Evolutionary conservation across 2,329 filamentous ascomycete species (phyloP).

Genomic region (Dothideomycetes sp.): DNA sequence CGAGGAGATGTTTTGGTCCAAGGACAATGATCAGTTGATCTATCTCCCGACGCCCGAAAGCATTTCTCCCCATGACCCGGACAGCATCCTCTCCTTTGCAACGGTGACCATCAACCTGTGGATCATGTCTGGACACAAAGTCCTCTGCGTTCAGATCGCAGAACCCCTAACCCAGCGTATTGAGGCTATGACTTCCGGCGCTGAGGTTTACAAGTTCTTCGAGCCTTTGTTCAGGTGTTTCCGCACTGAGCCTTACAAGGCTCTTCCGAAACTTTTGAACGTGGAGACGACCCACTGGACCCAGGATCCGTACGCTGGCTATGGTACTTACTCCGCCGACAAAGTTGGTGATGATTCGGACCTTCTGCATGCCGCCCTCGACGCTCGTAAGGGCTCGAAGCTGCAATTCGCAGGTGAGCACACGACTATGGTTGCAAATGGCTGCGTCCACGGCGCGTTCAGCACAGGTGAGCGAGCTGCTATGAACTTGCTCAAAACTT

Average conservation of each 20-base stretch:
- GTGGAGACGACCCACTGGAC: constrained; percentile 35
- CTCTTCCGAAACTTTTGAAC: constrained; percentile 26
- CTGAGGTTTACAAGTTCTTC: constrained; percentile 30
- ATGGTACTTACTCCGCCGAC: constrained; percentile 32
- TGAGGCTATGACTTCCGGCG: constrained; percentile 29
- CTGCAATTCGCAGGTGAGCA: constrained; percentile 31
- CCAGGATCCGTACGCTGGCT: constrained; percentile 32
- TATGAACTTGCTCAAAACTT: constrained; percentile 25
- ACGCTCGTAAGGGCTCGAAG: constrained; percentile 24
- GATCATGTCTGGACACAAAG: constrained; percentile 32
- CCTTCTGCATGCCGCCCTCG: constrained; percentile 24
- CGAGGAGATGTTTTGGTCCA: constrained; percentile 32
- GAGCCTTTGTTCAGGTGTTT: constrained; percentile 33
- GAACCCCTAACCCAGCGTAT: constrained; percentile 34
- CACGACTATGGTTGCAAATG: constrained; percentile 29
- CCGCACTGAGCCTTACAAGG: constrained; percentile 33
- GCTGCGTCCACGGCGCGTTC: constrained; percentile 35
- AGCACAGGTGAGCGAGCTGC: constrained; percentile 32
- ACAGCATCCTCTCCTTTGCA: constrained; percentile 31
- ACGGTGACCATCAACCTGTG: constrained; percentile 33
- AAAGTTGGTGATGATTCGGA: constrained; percentile 33
- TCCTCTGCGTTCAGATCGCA: constrained; percentile 32
- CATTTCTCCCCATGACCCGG: constrained; percentile 19
- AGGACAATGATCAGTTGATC: constrained; percentile 35
- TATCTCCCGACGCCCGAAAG: constrained; percentile 30